A percentile compares a stretch with the other conserved stretches of the same genome.
Conservation (phyloP, 2,329 filamentous ascomycete genomes). For the Neofusicoccum laricinum region DNA sequence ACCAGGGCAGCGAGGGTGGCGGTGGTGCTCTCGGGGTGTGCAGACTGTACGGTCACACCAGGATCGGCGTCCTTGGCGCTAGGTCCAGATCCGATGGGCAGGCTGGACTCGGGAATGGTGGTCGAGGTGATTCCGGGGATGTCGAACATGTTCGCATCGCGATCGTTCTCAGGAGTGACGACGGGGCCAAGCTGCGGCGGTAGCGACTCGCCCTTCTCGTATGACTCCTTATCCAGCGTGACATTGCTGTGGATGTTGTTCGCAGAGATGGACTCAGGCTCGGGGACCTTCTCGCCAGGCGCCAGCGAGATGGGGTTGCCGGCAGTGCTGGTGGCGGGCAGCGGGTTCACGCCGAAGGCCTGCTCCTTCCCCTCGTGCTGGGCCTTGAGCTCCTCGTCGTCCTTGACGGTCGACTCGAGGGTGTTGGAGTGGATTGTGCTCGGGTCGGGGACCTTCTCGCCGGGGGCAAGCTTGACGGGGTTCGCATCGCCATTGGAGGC, state of each 20-base stretch:
- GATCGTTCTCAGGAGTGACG: constrained; percentile 43
- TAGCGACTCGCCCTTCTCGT: constrained; percentile 70
- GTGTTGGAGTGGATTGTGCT: constrained; percentile 65
- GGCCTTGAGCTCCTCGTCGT: constrained; percentile 29
- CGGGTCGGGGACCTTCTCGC: constrained; percentile 73
- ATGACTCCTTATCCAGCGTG: constrained; percentile 75
- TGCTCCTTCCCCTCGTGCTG: constrained; percentile 38
- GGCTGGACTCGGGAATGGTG: constrained; percentile 78
- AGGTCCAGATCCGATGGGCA: constrained; percentile 58
- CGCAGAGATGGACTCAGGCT: constrained; percentile 59
- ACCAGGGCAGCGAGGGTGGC: constrained; percentile 45
- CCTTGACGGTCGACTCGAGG: constrained; percentile 57
- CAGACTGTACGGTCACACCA: constrained; percentile 41
- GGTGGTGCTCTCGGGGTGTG: constrained; percentile 44
- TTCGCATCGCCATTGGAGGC: constrained; percentile 64
- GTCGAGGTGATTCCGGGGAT: constrained; percentile 53
- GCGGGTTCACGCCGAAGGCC: constrained; percentile 56
- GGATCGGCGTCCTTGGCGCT: constrained; percentile 36
- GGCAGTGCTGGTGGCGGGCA: constrained; percentile 55
- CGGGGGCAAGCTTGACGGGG: constrained; percentile 73
- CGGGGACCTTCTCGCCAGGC: constrained; percentile 78
- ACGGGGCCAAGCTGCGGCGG: constrained; percentile 46
- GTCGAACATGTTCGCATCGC: constrained; percentile 44
- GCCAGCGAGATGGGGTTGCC: constrained; percentile 78
- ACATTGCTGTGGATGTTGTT: constrained; percentile 67